Evolutionary conservation across 805 yeast species (phyloP), one percentile per base, ranked within the genome.

Genomic region (Candida methanosorbosa): DNA sequence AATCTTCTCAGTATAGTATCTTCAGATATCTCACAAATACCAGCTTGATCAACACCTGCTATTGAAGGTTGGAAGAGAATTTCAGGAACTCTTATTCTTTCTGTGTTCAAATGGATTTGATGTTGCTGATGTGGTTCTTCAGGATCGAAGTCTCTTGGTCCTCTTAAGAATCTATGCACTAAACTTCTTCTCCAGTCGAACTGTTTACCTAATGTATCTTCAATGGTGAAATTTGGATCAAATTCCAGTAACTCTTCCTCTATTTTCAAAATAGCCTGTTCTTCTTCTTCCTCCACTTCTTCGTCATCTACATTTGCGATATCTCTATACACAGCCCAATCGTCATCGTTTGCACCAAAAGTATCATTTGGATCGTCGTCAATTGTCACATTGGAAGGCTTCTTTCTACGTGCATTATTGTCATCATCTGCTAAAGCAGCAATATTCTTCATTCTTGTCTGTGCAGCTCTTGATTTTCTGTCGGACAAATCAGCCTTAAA

Each of bases 1-100:
- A 78, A 63, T 46, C 87, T 68, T 32, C 76, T 70, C 27, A 72
- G 50, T 5, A 88, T 50, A 7, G 85, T 66, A 38, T 78, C 81
- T 43, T 78, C 81, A 36, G 78, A 68, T 27, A 87, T 59, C 56
- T 92, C 97, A 18, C 72, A 53, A n/a, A 92, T 67, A 19, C 97
- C 97, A 0, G 97, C 95, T 59, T 88, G 97, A 56, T 92, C 98
- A 17, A 87, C 65, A 17, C 98, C 98, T 0, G 94, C 95, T 41
- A 92, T 86, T 8, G 80, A 72, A 6, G 99, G 98, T 54, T 90
- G 92, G 57, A 92, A 87, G 32, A 87, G 52, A 2, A 88, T 79
- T 57, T 92, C 99, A 0, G 97, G 97, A 2, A 90, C 84, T 38
- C 94, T 71, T 20, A 90, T 81, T 39, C 98, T 70, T 59, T 92